Evolutionary conservation across 225 moss, liverwort and hornwort species (phyloP), one percentile per base, ranked within the genome.

Genomic region (Thuidium tamariscinum): DNA sequence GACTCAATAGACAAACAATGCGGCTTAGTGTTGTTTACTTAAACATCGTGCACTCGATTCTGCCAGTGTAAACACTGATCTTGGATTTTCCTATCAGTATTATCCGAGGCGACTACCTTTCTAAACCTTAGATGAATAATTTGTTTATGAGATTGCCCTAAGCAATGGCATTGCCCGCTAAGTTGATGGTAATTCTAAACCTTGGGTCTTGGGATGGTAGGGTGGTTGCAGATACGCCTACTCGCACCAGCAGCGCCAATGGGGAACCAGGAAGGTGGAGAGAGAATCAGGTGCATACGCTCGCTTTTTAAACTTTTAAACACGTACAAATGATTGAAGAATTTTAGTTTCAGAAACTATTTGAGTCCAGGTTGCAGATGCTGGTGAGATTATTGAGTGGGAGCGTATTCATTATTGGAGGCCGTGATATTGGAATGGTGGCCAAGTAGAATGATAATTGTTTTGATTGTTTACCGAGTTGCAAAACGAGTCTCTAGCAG

Each of bases 241-340:
- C 46, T 61, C 82, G 85, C 78, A 89, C 61, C 74, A 82, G 84
- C 32, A 85, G 89, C 16, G 74, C 79, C 61, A 89, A 82, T 75
- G 61, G 85, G 74, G 78, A 89, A 54, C 60, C 89, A 78, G 77
- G 84, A 82, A 82, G 87, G 85, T 91, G 89, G 91, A 89, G 82
- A 85, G 91, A 85, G n/a, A 85, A 71, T 74, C 91, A 89, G 87
- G 91, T 91, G 86, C 86, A 15, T 36, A 30, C 65, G 9, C 34
- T 62, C 21, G 54, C 39, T 57, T 82, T 84, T 82, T 72, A 29
- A 86, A 61, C 3, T 67, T 73, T 60, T 49, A 29, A 46, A 55
- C 62, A 54, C 79, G 64, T 19, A 8, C 42, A 36, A 19, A n/a
- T 52, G 46, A 57, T 82, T 77, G 36, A 41, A 56, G 56, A 52